A percentile compares a stretch with the other conserved stretches of the same genome.
Conservation (phyloP, 2,329 filamentous ascomycete species). For the Metarhizium robertsii region DNA sequence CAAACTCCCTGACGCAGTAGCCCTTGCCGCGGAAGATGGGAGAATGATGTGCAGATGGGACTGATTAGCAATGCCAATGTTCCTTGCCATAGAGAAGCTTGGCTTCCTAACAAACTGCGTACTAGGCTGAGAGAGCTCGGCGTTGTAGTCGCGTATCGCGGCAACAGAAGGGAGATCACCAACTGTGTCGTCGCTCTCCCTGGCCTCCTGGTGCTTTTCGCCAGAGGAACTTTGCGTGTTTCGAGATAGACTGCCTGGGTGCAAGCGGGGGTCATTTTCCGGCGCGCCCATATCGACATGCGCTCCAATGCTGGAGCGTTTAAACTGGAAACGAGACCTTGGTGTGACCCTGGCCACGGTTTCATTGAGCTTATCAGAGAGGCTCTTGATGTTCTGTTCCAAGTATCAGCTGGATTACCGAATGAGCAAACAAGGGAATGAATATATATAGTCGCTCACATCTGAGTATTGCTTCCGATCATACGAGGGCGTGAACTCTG, state of each 20-base stretch:
- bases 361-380: conserved; percentile 70
- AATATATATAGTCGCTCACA: conserved; percentile 33
- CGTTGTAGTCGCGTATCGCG: conserved; percentile 45
- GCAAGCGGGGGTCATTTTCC: conserved; percentile 33
- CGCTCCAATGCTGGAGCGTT: conserved; percentile 17
- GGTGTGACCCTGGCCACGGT: conserved; percentile 60
- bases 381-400: conserved; percentile 61
- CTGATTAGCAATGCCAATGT: conserved; percentile 59
- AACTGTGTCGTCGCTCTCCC: conserved; percentile 24
- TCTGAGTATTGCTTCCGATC: conserved; percentile 81
- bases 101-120: conserved; percentile 43
- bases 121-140: conserved; percentile 36
- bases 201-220: conserved; percentile 7
- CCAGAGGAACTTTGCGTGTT: conserved; percentile 13
- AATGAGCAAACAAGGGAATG: neutral
- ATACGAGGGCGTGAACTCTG: conserved; percentile 75
- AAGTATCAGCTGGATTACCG: neutral
- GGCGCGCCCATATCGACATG: conserved; percentile 34
- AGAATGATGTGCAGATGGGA: conserved; percentile 65
- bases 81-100: conserved; percentile 51
- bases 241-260: conserved; percentile 24
- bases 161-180: conserved; percentile 24
- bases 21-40: conserved; percentile 58
- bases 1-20: conserved; percentile 64
- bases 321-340: conserved; percentile 79